Conservation (phyloP, 164 flowering plant species). For the Nymphaea thermarum region DNA sequence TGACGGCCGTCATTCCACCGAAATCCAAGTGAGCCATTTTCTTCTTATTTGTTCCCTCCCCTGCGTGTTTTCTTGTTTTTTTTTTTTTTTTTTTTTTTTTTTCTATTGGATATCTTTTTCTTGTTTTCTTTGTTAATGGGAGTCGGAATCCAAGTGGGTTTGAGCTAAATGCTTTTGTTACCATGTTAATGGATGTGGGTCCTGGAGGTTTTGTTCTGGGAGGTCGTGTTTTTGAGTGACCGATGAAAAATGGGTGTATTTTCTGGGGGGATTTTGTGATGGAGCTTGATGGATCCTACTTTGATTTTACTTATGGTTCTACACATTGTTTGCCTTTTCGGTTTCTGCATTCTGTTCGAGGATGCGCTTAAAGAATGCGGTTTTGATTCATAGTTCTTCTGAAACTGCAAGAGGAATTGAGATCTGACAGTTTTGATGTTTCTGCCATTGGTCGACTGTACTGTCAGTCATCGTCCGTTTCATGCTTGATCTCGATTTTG, state of each 20-base stretch:
- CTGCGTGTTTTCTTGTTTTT: background rate
- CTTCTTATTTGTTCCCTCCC: background rate
- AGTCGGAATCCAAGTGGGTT: background rate
- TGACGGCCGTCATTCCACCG: constrained; percentile 54
- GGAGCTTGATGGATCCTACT: no score
- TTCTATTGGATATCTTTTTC: background rate
- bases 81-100: background rate
- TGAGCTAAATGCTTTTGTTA: background rate
- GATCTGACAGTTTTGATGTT: background rate
- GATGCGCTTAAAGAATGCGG: background rate
- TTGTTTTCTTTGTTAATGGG: background rate
- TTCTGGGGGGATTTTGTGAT: background rate
- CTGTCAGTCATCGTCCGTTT: background rate
- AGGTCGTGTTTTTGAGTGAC: background rate
- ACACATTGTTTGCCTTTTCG: no score
- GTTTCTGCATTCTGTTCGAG: background rate
- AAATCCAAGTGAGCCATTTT: constrained; percentile 25
- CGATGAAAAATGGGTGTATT: background rate
- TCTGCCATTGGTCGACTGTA: background rate
- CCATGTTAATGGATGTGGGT: background rate
- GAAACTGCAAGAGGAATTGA: background rate
- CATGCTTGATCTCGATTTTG: background rate
- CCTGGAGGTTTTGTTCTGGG: background rate
- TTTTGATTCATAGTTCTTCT: background rate
- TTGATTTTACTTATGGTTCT: no score